Conservation (phyloP, 225 moss, liverwort and hornwort genomes). For the Marchantia polymorpha region DNA sequence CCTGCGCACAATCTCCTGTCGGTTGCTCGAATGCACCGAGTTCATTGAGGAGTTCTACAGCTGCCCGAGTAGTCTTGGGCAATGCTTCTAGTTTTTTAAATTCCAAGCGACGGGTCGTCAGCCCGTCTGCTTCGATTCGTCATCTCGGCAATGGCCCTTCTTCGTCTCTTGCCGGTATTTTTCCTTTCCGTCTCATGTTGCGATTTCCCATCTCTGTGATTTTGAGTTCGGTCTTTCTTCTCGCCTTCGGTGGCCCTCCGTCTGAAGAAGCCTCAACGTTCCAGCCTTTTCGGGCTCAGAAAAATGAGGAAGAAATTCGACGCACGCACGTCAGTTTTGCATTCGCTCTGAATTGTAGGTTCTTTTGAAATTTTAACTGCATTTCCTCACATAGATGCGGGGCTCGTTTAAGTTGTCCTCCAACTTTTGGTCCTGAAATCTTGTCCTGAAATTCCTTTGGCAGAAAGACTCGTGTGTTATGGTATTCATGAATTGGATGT, state of each 20-base stretch:
- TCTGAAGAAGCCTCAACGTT: neutral
- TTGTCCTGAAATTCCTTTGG: too few relatives aligned
- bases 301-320: too few relatives aligned
- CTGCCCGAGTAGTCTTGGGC: neutral
- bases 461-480: too few relatives aligned
- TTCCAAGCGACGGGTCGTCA: neutral
- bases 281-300: neutral
- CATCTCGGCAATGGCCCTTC: constrained; percentile 3
- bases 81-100: constrained; percentile 1
- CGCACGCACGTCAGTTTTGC: too few relatives aligned
- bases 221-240: neutral
- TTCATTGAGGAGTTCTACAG: neutral
- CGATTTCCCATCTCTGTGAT: neutral
- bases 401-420: too few relatives aligned
- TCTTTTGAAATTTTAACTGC: too few relatives aligned
- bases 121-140: constrained; percentile 1
- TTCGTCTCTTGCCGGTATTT: neutral
- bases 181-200: neutral
- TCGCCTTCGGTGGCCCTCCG: neutral
- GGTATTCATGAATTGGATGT: too few relatives aligned
- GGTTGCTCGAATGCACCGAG: neutral
- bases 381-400: too few relatives aligned
- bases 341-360: too few relatives aligned
- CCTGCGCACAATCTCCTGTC: neutral
- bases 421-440: too few relatives aligned